These are phyloP conservation scores for Breviolum minutum DNA, from an alignment of 73 alveolate species.

Conservation along the genomic window DNA sequence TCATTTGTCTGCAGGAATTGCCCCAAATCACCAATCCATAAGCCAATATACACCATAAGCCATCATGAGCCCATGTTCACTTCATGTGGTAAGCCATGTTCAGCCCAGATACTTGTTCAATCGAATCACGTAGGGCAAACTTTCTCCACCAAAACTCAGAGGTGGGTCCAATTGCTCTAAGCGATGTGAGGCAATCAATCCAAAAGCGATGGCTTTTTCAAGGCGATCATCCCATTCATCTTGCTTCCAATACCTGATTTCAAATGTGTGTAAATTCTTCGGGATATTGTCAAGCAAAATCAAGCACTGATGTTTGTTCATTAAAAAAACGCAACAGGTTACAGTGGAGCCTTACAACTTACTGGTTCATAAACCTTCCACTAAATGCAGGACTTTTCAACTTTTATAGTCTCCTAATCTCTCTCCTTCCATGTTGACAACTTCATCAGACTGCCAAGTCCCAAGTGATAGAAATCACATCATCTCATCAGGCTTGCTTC, in stretches of 20 bases:
- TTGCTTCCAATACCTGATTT: slow-evolving; percentile 43
- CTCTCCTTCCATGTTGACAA: too few species aligned
- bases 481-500: too few species aligned
- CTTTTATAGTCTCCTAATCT: too few species aligned
- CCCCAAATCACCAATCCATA: not conserved
- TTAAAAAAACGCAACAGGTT: not conserved
- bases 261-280: not conserved
- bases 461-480: too few species aligned
- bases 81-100: too few species aligned
- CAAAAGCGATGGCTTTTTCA: slow-evolving; percentile 82
- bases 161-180: slow-evolving; percentile 35
- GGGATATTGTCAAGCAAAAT: too few species aligned
- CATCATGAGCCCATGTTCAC: not conserved
- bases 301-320: too few species aligned
- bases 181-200: slow-evolving; percentile 68
- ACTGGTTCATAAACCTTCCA: too few species aligned
- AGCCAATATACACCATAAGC: not conserved
- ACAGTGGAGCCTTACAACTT: not conserved
- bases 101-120: slow-evolving; percentile 29
- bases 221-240: slow-evolving; percentile 91
- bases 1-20: too few species aligned
- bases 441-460: too few species aligned
- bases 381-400: too few species aligned
- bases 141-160: slow-evolving; percentile 70
- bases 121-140: slow-evolving; percentile 73